phyloP scores from a whole-genome alignment of 306 rosid genomes.

The Carpinus fangiana region DNA sequence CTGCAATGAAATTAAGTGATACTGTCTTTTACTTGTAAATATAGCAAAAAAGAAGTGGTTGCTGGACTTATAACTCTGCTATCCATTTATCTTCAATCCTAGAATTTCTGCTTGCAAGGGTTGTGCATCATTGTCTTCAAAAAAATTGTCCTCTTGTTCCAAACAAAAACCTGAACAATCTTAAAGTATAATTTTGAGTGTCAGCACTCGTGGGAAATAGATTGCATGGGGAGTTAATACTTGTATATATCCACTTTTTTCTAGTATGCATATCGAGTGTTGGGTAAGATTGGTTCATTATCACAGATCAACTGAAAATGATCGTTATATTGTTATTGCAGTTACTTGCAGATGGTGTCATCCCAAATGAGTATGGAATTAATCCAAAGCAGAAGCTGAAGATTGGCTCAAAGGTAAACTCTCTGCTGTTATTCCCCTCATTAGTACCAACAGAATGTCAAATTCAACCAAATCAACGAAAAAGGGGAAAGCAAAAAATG shows the following conservation, averaged over 20 bases:
- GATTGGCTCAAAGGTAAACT: conserved; percentile 90
- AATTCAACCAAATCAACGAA: background rate
- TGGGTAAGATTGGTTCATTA: conserved; percentile 11
- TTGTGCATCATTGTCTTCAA: background rate
- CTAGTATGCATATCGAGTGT: conserved; percentile 36
- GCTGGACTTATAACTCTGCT: background rate
- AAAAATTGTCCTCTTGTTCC: background rate
- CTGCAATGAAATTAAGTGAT: background rate
- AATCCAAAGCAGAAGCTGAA: conserved; percentile 88
- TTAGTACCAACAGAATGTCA: background rate
- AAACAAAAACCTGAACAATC: background rate
- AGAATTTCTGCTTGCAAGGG: background rate
- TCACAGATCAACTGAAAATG: conserved; percentile 19
- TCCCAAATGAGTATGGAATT: conserved; percentile 97
- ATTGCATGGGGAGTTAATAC: background rate
- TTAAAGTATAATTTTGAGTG: background rate
- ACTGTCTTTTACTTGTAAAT: background rate
- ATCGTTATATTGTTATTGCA: conserved; percentile 39
- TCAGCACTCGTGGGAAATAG: conserved; percentile 13
- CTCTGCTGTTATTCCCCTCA: too few species aligned
- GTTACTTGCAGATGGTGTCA: conserved; percentile 96
- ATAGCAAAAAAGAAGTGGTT: background rate
- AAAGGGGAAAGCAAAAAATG: too few species aligned
- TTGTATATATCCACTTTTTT: conserved; percentile 18
- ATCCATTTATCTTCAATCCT: background rate